Evolutionary conservation across 202 grass and related monocot genomes (phyloP), one percentile per base, ranked within the genome.

Genomic region (Elaeis oleifera): DNA sequence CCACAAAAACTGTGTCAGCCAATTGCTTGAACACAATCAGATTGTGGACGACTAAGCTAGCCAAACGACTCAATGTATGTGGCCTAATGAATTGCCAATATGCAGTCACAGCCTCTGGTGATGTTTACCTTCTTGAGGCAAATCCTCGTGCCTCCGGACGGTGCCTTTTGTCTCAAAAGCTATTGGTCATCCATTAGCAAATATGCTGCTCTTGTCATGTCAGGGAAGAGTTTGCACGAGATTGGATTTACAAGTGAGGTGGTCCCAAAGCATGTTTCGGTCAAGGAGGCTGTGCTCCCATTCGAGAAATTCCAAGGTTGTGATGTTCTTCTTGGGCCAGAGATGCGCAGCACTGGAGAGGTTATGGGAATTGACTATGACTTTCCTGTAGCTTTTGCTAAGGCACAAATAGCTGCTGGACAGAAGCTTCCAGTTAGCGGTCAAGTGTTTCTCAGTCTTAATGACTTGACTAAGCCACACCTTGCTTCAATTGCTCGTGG

Each of bases 281-380:
- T 99, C 5, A 99, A 99, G 73, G 94, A 99, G 71, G 88, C 88
- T 23, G 94, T 99, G 56, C 74, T 99, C 65, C 94, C 88, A 52
- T 99, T 99, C 26, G 94, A 99, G 63, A 99, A 99, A 81, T 99
- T 99, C 60, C 94, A 94, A 89, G 88, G 94, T 4, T 99, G 88
- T 51, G 94, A 99, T 60, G 87, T 99, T 21, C 89, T 99, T 72
- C 94, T 99, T 49, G 94, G 94, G n/a, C 94, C 94, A 31, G 94
- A 99, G 70, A 99, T 94, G 88, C 88, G 85, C 51, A 99, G 94
- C 83, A 99, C 94, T 56, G 94, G 88, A 29, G 88, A 99, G 76
- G 94, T 99, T 2, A 99, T 99, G 94, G 94, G 94, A 54, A 99
- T 99, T 61, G 94, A 94, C 58, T 94, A 78, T 17, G 85, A 85